These are phyloP conservation scores for Chamaecyparis obtusa DNA, from an alignment of 75 land plant species.

Conservation along the genomic window DNA sequence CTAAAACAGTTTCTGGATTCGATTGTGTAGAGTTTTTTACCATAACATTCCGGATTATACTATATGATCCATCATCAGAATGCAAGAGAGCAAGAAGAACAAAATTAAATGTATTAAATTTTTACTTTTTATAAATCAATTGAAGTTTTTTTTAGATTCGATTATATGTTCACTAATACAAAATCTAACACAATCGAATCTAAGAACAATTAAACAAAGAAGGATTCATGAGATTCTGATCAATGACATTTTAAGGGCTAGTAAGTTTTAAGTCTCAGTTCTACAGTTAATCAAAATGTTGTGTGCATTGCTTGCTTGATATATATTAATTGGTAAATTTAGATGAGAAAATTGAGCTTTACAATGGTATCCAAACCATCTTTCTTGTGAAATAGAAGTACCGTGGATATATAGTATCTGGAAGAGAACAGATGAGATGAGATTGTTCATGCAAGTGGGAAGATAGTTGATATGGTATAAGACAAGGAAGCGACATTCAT, in stretches of 20 bases:
- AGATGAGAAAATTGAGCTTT: not conserved
- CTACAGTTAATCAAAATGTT: not conserved
- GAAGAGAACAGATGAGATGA: not conserved
- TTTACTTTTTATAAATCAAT: too few relatives aligned
- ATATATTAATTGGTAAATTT: not conserved
- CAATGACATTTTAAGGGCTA: not conserved
- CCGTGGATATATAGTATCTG: not conserved
- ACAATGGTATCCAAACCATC: not conserved
- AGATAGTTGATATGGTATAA: not conserved
- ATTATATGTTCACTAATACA: too few relatives aligned
- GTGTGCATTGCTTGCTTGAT: not conserved
- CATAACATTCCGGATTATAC: too few relatives aligned
- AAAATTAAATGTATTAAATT: too few relatives aligned
- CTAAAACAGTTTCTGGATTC: too few relatives aligned
- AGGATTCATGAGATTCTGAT: not conserved
- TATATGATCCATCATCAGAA: too few relatives aligned
- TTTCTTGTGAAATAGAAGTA: too few relatives aligned
- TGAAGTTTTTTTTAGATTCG: too few relatives aligned
- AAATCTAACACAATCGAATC: too few relatives aligned
- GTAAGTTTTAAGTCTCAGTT: not conserved
- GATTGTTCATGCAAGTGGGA: not conserved
- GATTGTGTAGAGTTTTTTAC: too few relatives aligned
- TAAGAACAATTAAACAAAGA: not conserved
- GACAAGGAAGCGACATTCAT: not conserved
- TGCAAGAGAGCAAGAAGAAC: too few relatives aligned